Evolutionary conservation across 1,139 yeast species (phyloP).

Genomic region (Sugiyamaella castrensis): DNA sequence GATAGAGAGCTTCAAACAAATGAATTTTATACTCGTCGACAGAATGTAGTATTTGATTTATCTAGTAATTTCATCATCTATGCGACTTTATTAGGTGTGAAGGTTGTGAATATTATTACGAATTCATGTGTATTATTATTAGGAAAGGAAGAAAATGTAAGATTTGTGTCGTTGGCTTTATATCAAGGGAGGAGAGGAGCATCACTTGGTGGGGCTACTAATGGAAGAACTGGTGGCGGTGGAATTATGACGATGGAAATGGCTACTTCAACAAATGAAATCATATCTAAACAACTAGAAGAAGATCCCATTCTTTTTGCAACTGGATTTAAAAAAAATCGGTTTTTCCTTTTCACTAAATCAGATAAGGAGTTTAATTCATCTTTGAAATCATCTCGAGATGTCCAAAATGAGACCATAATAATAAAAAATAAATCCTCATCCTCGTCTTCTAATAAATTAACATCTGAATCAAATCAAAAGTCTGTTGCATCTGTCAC

Average conservation of each 20-base stretch:
- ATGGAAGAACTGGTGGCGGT: conserved; percentile 12
- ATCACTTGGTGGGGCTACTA: conserved; percentile 9
- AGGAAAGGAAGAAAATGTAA: conserved; percentile 39
- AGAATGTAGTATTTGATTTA: conserved; percentile 38
- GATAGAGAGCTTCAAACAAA: conserved; percentile 33
- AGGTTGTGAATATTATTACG: conserved; percentile 37
- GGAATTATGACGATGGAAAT: conserved; percentile 36
- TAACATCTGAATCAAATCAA: background rate
- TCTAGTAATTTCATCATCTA: conserved; percentile 40
- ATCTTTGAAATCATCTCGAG: conserved; percentile 24
- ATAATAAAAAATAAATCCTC: background rate
- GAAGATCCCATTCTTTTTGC: conserved; percentile 41
- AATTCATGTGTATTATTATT: conserved; percentile 33
- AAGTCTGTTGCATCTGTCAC: conserved; percentile 20
- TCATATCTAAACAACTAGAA: conserved; percentile 38
- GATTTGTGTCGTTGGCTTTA: conserved; percentile 33
- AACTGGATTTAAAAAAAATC: conserved; percentile 34
- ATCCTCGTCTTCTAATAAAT: background rate
- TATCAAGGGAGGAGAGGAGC: conserved; percentile 31
- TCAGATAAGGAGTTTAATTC: conserved; percentile 22
- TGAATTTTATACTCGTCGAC: conserved; percentile 11
- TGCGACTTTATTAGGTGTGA: conserved; percentile 40
- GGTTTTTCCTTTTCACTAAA: conserved; percentile 40
- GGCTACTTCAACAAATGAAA: conserved; percentile 42
- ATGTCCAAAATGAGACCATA: conserved; percentile 26